Base-by-base conservation (phyloP, 441 rosid species). In the Eruca vesicaria region DNA sequence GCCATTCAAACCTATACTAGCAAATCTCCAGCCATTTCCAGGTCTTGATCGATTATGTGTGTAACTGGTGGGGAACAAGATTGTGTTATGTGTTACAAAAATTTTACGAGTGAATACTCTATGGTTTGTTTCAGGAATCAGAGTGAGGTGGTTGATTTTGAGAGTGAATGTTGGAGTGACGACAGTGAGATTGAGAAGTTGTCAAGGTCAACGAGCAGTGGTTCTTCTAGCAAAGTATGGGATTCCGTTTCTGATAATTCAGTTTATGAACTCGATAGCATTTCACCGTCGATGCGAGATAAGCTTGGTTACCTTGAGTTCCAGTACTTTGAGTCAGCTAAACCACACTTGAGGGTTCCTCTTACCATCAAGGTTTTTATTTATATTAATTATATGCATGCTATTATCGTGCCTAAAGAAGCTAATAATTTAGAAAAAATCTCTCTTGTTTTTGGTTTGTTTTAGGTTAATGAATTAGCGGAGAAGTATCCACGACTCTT, bases 1-100 rank as follows among this genome's bases (percentile, higher is more conserved):
- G 96, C 92, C 58, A 83, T 88, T 66, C 97, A 91, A 61, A 78
- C 89, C 20, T 89, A 80, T 76, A 82, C 88, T 50, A 79, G 72
- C 74, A 86, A 82, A 81, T 43, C 86, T 10, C 78, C 86, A 41
- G 11, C 67, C 29, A 63, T 73, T 11, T 76, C 84, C 75, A 84
- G 94, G n/a, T n/a, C n/a, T n/a, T n/a, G n/a, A n/a, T n/a, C n/a
- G n/a, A n/a, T n/a, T n/a, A n/a, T n/a, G n/a, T n/a, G n/a, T n/a
- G 89, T 85, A 71, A 31, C 32, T 53, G 3, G 9, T 53, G 15
- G 59, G 59, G 29, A 53, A 60, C 50, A 4, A 8, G 14, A 21
- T 29, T 58, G 28, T 43, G 20, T 21, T 29, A 53, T 12, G 16
- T 18, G 23, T 43, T 32, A 43, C 60, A n/a, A 15, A 45, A 21